A percentile compares a stretch with the other conserved stretches of the same genome.
These are phyloP conservation scores for Crithidia sp. DNA, from an alignment of 208 protist genomes.

Conservation along the genomic window DNA sequence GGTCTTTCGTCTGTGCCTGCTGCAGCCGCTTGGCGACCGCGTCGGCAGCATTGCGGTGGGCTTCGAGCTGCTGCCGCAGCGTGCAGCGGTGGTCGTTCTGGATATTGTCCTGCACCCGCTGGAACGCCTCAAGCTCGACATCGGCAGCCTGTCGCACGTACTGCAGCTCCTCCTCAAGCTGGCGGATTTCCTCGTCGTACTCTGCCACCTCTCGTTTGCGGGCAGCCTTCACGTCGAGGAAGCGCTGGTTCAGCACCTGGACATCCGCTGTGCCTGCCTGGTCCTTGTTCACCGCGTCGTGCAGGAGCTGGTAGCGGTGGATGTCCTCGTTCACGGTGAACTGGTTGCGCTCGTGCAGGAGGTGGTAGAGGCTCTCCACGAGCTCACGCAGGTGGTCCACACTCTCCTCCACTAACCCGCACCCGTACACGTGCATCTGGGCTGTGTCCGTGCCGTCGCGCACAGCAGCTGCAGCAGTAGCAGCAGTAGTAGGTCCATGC, in stretches of 20 bases:
- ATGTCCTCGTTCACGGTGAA: slow-evolving; percentile 91
- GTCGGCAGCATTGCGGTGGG: slow-evolving; percentile 44
- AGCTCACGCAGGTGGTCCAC: slow-evolving; percentile 51
- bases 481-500: not conserved
- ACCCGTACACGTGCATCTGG: slow-evolving; percentile 23
- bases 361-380: slow-evolving; percentile 43
- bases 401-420: slow-evolving; percentile 44
- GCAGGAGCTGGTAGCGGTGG: slow-evolving; percentile 83
- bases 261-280: slow-evolving; percentile 88
- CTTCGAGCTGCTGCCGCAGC: slow-evolving; percentile 63
- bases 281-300: slow-evolving; percentile 91
- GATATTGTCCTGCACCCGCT: slow-evolving; percentile 56
- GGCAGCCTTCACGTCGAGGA: slow-evolving; percentile 68
- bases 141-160: slow-evolving; percentile 73
- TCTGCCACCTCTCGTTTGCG: slow-evolving; percentile 69
- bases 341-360: slow-evolving; percentile 72
- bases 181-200: slow-evolving; percentile 64
- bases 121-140: slow-evolving; percentile 72
- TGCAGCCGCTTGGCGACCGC: slow-evolving; percentile 44
- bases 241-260: slow-evolving; percentile 89
- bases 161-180: slow-evolving; percentile 78
- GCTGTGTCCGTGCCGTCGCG: not conserved
- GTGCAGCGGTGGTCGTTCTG: slow-evolving; percentile 48
- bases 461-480: not conserved
- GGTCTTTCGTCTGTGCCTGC: slow-evolving; percentile 46